A percentile compares a stretch with the other conserved stretches of the same genome.
Evolutionary conservation across 176 grass and related monocot genomes (phyloP).

Genomic region (Oryza glaberrima): DNA sequence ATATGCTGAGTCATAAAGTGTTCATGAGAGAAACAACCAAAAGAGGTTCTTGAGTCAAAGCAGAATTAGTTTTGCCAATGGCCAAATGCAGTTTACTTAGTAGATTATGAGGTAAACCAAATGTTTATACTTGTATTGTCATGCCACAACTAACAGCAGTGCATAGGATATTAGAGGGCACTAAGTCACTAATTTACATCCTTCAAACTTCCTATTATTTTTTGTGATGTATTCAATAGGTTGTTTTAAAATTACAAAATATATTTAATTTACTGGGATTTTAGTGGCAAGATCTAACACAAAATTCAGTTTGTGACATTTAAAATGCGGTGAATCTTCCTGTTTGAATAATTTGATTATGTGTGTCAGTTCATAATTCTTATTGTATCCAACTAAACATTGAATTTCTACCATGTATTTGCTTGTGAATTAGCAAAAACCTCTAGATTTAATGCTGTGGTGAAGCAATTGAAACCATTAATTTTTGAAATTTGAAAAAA

Average conservation of each 20-base stretch:
- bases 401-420: background rate
- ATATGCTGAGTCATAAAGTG: background rate
- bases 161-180: slow-evolving; percentile 1
- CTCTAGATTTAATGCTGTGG: background rate
- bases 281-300: background rate
- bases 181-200: background rate
- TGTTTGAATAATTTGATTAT: background rate
- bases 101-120: background rate
- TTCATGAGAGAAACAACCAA: slow-evolving; percentile 10
- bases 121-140: slow-evolving; percentile 5
- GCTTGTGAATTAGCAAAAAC: background rate
- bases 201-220: slow-evolving; percentile 14
- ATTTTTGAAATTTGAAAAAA: slow-evolving; percentile 1
- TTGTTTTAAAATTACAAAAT: slow-evolving; percentile 9
- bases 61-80: background rate
- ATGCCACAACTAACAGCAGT: background rate
- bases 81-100: background rate
- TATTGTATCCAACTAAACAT: background rate
- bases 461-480: background rate
- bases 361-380: background rate
- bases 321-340: background rate
- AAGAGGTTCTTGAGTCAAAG: background rate
- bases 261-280: background rate
- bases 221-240: slow-evolving; percentile 2
- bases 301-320: background rate